A percentile compares a stretch with the other conserved stretches of the same genome.
Evolutionary conservation across 768 basidiomycete genomes (phyloP).

Genomic region (Psilocybe cyanescens): DNA sequence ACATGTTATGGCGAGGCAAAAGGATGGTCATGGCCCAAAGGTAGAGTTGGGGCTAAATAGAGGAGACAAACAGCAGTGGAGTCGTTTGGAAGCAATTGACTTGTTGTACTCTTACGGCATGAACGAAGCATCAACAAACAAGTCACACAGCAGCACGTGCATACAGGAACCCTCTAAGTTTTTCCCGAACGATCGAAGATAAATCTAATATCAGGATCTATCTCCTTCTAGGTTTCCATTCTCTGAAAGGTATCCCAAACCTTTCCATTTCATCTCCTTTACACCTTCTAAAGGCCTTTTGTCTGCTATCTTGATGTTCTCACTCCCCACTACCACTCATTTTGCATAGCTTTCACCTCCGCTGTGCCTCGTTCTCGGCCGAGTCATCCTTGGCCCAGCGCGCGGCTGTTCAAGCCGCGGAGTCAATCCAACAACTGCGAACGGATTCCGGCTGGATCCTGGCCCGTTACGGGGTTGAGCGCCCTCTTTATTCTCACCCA

Average conservation of each 20-base stretch:
- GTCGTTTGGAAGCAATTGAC: conserved; percentile 54
- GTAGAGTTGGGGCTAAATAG: conserved; percentile 37
- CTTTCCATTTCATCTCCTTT: conserved; percentile 21
- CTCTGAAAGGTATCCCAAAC: conserved; percentile 15
- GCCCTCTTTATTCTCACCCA: conserved; percentile 33
- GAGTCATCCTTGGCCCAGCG: conserved; percentile 10
- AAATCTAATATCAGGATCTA: conserved; percentile 41
- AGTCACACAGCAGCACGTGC: conserved; percentile 48
- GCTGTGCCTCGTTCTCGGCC: conserved; percentile 11
- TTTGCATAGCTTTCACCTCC: background rate
- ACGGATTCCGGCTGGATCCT: conserved; percentile 17
- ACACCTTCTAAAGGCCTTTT: conserved; percentile 4
- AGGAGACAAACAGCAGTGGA: conserved; percentile 46
- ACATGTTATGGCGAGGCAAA: conserved; percentile 27
- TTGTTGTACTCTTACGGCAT: conserved; percentile 54
- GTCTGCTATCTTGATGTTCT: conserved; percentile 1
- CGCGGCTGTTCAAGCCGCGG: conserved; percentile 11
- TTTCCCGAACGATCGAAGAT: conserved; percentile 40
- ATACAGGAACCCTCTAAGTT: conserved; percentile 40
- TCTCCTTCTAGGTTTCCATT: conserved; percentile 36
- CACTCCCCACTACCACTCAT: background rate
- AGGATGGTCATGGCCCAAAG: conserved; percentile 29
- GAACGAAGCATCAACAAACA: conserved; percentile 54
- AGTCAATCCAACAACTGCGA: conserved; percentile 15
- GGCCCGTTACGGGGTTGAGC: conserved; percentile 27